These are phyloP conservation scores for Plasmodium fragile DNA, from an alignment of 169 alveolate species.

Conservation along the genomic window DNA sequence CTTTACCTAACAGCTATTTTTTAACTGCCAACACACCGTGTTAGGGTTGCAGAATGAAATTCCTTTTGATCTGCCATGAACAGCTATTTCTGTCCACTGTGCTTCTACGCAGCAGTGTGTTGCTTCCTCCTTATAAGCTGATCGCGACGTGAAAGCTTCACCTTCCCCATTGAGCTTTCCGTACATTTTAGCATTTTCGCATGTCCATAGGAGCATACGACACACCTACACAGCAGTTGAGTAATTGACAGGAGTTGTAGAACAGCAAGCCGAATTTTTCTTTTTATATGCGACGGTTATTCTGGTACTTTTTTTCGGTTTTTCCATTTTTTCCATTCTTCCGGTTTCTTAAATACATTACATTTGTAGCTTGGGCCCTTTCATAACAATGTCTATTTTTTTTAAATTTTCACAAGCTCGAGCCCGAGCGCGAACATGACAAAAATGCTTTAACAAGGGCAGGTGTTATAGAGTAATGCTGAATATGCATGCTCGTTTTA, in stretches of 20 bases:
- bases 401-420: background rate
- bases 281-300: background rate
- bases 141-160: background rate
- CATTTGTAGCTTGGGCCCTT: background rate
- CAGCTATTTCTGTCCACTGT: slow-evolving; percentile 2
- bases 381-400: background rate
- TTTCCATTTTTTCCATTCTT: background rate
- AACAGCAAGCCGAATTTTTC: background rate
- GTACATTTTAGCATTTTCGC: background rate
- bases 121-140: background rate
- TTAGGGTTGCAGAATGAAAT: background rate
- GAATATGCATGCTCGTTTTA: background rate
- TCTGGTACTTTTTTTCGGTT: background rate
- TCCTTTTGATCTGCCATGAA: background rate
- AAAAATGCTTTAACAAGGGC: background rate
- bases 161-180: background rate
- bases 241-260: background rate
- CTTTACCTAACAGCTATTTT: background rate
- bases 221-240: background rate
- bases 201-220: background rate
- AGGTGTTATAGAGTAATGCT: background rate
- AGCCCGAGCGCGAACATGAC: background rate
- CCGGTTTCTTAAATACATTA: background rate
- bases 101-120: background rate
- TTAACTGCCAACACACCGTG: background rate